A percentile compares a stretch with the other conserved stretches of the same genome.
These are phyloP conservation scores for Phoma sp. DNA, from an alignment of 2,329 filamentous ascomycete genomes.

Conservation along the genomic window DNA sequence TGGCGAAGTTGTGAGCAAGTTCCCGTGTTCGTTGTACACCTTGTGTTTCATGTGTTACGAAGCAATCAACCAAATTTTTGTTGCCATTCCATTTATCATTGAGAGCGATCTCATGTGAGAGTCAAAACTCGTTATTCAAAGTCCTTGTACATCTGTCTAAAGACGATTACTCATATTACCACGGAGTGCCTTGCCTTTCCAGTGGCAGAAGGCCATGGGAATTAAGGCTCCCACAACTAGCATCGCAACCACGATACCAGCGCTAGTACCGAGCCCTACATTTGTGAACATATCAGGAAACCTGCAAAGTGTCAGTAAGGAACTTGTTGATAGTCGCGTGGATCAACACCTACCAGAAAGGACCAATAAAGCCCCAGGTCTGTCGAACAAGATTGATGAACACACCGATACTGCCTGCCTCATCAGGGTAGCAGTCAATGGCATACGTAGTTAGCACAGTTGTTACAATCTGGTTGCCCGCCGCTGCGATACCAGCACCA, in stretches of 20 bases:
- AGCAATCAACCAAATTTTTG: background rate
- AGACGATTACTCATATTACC: constrained; percentile 23
- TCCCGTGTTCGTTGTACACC: background rate
- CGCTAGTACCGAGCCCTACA: constrained; percentile 46
- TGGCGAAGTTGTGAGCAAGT: constrained; percentile 6
- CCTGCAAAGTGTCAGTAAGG: background rate
- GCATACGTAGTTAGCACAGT: constrained; percentile 67
- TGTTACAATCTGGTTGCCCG: constrained; percentile 67
- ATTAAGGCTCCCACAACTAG: constrained; percentile 34
- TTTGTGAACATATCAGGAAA: constrained; percentile 49
- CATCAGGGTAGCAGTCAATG: constrained; percentile 62
- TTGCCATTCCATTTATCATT: background rate
- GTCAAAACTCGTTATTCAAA: background rate
- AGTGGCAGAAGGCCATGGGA: constrained; percentile 35
- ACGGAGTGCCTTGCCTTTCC: constrained; percentile 29
- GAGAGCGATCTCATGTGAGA: background rate
- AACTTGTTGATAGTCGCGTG: no score
- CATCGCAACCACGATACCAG: constrained; percentile 47
- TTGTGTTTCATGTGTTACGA: background rate
- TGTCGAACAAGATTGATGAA: constrained; percentile 65
- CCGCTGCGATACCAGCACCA: constrained; percentile 58
- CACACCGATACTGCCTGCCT: constrained; percentile 62
- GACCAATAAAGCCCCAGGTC: constrained; percentile 52
- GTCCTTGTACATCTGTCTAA: background rate
- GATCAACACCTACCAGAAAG: constrained; percentile 43